Evolutionary conservation across 2,329 filamentous ascomycete species (phyloP).

Genomic region (Paraconiothyrium brasiliense): DNA sequence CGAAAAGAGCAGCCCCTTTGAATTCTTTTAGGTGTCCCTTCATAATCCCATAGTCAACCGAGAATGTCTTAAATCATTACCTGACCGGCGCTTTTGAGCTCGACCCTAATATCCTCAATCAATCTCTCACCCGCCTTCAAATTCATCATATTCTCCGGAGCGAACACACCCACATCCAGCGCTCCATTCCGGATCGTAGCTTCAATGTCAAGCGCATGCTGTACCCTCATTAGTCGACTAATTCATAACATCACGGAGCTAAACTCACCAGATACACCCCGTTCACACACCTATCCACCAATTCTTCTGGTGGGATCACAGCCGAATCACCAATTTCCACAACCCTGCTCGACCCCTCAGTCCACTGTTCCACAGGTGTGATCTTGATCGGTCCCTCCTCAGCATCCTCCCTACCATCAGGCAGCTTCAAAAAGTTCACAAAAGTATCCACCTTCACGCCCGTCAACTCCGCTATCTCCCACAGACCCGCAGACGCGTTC

Average conservation of each 20-base stretch:
- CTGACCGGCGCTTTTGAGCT: constrained; percentile 18
- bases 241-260: no score
- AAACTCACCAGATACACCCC: constrained; percentile 52
- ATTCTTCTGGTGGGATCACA: constrained; percentile 28
- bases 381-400: constrained; percentile 31
- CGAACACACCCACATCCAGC: constrained; percentile 65
- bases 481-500: constrained; percentile 69
- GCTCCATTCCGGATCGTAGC: constrained; percentile 58
- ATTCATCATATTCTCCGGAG: constrained; percentile 54
- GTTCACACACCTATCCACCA: constrained; percentile 35
- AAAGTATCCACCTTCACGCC: constrained; percentile 75
- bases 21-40: not conserved
- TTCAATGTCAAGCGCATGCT: constrained; percentile 67
- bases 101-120: constrained; percentile 42
- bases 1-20: not conserved
- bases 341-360: constrained; percentile 30
- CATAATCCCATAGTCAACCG: not conserved
- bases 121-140: constrained; percentile 49
- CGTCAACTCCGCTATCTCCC: constrained; percentile 80
- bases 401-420: constrained; percentile 42
- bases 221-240: constrained; percentile 23
- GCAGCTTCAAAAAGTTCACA: constrained; percentile 80
- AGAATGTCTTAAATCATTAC: not conserved
- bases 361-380: constrained; percentile 26
- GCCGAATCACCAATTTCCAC: constrained; percentile 13